phyloP scores from a whole-genome alignment of 345 rosid genomes.

The Camelina hispida region DNA sequence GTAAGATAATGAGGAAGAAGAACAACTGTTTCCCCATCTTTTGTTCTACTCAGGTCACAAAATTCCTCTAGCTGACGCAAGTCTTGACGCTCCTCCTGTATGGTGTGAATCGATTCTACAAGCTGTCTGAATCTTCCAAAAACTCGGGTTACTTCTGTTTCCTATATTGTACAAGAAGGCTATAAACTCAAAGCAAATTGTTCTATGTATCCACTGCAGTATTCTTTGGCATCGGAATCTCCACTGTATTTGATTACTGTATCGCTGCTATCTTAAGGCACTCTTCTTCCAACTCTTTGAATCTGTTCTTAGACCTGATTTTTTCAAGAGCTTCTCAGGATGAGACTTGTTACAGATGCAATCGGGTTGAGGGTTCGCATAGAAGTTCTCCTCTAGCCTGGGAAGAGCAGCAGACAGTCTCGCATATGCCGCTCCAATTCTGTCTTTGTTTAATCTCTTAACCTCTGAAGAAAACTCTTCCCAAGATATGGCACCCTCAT shows the following conservation, averaged over 20 bases:
- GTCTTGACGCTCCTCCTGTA: slow-evolving; percentile 23
- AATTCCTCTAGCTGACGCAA: slow-evolving; percentile 10
- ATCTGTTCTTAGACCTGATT: slow-evolving; percentile 34
- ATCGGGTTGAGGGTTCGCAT: slow-evolving; percentile 89
- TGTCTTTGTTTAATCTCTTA: slow-evolving; percentile 59
- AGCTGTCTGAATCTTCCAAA: slow-evolving; percentile 30
- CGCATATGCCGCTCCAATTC: slow-evolving; percentile 76
- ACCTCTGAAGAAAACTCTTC: slow-evolving; percentile 76
- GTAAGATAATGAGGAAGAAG: slow-evolving; percentile 27
- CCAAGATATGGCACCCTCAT: slow-evolving; percentile 67
- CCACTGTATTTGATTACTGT: not conserved
- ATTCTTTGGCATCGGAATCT: slow-evolving; percentile 10
- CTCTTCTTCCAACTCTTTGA: slow-evolving; percentile 31
- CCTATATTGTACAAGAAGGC: slow-evolving; percentile 35
- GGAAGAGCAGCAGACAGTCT: slow-evolving; percentile 72
- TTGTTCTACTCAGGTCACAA: slow-evolving; percentile 17
- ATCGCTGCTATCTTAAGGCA: slow-evolving; percentile 31
- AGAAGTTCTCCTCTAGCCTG: slow-evolving; percentile 86
- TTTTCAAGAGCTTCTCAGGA: slow-evolving; percentile 33
- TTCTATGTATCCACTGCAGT: slow-evolving; percentile 15
- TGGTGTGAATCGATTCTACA: slow-evolving; percentile 25
- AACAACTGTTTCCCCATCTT: slow-evolving; percentile 26
- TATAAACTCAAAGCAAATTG: slow-evolving; percentile 17
- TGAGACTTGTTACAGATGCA: slow-evolving; percentile 68
- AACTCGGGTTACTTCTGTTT: slow-evolving; percentile 15